phyloP scores from a whole-genome alignment of 805 yeast species.

The Yarrowia bubula region DNA sequence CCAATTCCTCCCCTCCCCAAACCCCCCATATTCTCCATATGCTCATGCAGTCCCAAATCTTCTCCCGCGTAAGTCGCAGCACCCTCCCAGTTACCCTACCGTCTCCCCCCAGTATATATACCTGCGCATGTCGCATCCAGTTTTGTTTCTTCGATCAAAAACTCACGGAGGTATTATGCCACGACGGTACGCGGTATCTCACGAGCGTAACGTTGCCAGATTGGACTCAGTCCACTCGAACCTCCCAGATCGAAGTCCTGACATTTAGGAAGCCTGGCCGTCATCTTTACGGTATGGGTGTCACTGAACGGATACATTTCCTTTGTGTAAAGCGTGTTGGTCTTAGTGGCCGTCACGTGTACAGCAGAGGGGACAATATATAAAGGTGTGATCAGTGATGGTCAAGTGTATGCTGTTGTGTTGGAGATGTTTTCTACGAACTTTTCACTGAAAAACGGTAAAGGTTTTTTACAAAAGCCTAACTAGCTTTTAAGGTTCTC shows the following conservation, averaged over 20 bases:
- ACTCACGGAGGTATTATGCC: slow-evolving; percentile 27
- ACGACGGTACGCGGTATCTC: slow-evolving; percentile 24
- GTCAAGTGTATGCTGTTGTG: too few species aligned
- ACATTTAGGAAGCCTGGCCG: slow-evolving; percentile 26
- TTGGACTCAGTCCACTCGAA: slow-evolving; percentile 26
- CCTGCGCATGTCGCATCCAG: slow-evolving; percentile 7
- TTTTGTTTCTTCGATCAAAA: slow-evolving; percentile 23
- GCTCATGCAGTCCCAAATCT: not conserved
- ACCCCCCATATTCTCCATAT: not conserved
- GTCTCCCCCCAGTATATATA: not conserved
- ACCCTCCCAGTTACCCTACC: slow-evolving; percentile 11
- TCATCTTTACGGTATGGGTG: slow-evolving; percentile 21
- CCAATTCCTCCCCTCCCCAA: too few species aligned
- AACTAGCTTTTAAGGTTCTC: too few species aligned
- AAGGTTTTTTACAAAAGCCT: too few species aligned
- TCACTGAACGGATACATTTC: slow-evolving; percentile 25
- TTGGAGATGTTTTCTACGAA: too few species aligned
- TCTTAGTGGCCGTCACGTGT: not conserved
- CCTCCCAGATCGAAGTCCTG: slow-evolving; percentile 27
- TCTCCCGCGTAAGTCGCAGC: too few species aligned
- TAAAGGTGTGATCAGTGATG: too few species aligned
- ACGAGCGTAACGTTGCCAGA: slow-evolving; percentile 25
- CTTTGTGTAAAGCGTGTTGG: not conserved
- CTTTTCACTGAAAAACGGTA: too few species aligned
- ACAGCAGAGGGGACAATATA: slow-evolving; percentile 14